phyloP scores from a whole-genome alignment of 2,329 filamentous ascomycete species.

The Colletotrichum abscissum region DNA sequence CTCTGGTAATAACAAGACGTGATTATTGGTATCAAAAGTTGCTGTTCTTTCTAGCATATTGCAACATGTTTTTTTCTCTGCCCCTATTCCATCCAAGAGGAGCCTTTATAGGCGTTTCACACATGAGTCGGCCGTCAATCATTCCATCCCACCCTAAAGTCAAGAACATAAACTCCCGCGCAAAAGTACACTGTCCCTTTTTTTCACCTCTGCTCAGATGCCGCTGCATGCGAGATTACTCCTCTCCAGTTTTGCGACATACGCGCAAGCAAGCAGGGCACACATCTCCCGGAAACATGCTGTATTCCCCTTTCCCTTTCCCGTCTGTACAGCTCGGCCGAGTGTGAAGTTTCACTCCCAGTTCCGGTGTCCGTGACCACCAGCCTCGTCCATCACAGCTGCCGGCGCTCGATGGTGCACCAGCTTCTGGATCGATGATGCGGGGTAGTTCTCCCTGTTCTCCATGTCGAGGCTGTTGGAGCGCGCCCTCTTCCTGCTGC shows the following conservation, averaged over 20 bases:
- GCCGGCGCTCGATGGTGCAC: slow-evolving; percentile 34
- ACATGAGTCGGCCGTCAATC: slow-evolving; percentile 31
- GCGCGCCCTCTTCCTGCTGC: slow-evolving; percentile 34
- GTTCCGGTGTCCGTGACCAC: slow-evolving; percentile 32
- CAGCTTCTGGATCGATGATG: slow-evolving; percentile 36
- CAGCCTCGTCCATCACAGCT: slow-evolving; percentile 31
- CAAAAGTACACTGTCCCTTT: background rate
- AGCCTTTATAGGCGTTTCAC: slow-evolving; percentile 20
- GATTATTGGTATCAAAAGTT: slow-evolving; percentile 29
- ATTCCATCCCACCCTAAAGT: slow-evolving; percentile 24
- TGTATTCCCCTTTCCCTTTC: background rate
- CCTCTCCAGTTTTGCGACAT: background rate
- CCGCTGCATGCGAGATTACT: background rate
- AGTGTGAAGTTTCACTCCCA: slow-evolving; percentile 33
- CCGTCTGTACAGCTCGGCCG: background rate
- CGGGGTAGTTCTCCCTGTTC: slow-evolving; percentile 37
- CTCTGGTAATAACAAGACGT: background rate
- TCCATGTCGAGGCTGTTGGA: slow-evolving; percentile 37
- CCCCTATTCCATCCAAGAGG: background rate
- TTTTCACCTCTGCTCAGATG: background rate
- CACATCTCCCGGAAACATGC: background rate
- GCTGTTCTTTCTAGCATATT: slow-evolving; percentile 16
- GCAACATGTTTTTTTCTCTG: background rate
- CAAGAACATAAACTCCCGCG: background rate
- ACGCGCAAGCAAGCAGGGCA: background rate